Base-by-base conservation (phyloP, 1,284 basidiomycete species). In the Heterobasidion annosum region DNA sequence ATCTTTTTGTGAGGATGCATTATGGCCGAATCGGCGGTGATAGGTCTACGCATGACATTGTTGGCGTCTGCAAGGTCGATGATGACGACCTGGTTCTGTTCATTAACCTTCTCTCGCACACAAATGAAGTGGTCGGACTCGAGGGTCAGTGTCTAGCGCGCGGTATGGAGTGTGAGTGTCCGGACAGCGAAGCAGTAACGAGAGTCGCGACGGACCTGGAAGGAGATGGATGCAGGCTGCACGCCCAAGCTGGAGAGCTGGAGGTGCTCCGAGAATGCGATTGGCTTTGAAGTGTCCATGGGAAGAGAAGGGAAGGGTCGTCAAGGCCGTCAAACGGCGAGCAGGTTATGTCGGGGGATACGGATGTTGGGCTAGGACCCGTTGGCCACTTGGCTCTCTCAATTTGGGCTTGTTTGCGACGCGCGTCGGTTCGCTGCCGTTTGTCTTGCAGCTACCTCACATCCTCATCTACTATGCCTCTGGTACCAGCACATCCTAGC, bases 1-100 rank as follows among this genome's bases (percentile, higher is more conserved):
- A 99, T 94, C 82, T 98, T 98, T 76, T 97, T 86, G 63, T 84
- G 82, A 32, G 93, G 93, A 70, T 98, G 95, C 96, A 99, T 99
- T 66, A 99, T 98, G 59, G 97, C 96, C 55, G 92, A 95, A 71
- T 99, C 97, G 15, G 83, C 97, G 25, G 92, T 93, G 68, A 99
- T 99, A 56, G 97, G 97, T 67, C 97, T 79, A 62, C 97, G 86
- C 62, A 98, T 85, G 63, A 98, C 87, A 85, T 95, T 93, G 75
- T 96, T 96, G 66, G 93, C 91, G 70, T 98, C 92, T 56, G 88
- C 78, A 59, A 98, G 85, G 82, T 97, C 94, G 67, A 98, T 90
- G 67, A 98, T 98, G 68, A 97, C 93, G 60, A 98, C 94, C 74
- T 97, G 93, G 72, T 95, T 93, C 66, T 91, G 87, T 62, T 93